Evolutionary conservation across 768 basidiomycete species (phyloP).

Genomic region (Leccinum disarticulatum): DNA sequence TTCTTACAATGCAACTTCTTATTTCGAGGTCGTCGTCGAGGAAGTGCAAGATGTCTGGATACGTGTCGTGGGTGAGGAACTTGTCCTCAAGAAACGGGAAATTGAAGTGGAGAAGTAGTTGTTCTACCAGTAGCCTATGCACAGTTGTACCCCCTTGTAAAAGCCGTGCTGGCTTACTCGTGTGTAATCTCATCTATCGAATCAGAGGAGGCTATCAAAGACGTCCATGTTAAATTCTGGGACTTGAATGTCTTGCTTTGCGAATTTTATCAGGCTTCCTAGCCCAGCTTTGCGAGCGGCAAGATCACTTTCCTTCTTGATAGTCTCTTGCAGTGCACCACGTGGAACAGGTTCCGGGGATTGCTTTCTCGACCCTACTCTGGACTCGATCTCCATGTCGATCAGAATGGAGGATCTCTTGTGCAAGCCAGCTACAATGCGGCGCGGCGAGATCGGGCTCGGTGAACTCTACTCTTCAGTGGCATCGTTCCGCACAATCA

Average conservation of each 20-base stretch:
- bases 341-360: slow-evolving; percentile 43
- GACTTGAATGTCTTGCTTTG: slow-evolving; percentile 81
- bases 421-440: slow-evolving; percentile 49
- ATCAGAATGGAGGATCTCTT: slow-evolving; percentile 78
- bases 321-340: slow-evolving; percentile 29
- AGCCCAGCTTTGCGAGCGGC: slow-evolving; percentile 69
- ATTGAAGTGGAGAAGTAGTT: slow-evolving; percentile 56
- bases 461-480: slow-evolving; percentile 27
- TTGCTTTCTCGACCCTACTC: slow-evolving; percentile 54
- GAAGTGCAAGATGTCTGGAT: slow-evolving; percentile 97
- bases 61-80: slow-evolving; percentile 71
- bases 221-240: slow-evolving; percentile 87
- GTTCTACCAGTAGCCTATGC: slow-evolving; percentile 8
- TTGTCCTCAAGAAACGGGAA: slow-evolving; percentile 88
- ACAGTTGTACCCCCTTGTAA: slow-evolving; percentile 12
- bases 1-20: slow-evolving; percentile 97
- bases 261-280: slow-evolving; percentile 86
- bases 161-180: slow-evolving; percentile 8
- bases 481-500: slow-evolving; percentile 23
- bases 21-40: slow-evolving; percentile 98
- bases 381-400: slow-evolving; percentile 78
- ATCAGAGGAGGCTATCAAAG: slow-evolving; percentile 42
- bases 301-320: slow-evolving; percentile 54
- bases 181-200: background rate
- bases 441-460: slow-evolving; percentile 46